Base-by-base conservation (phyloP, 2,329 filamentous ascomycete genomes). In the Colletotrichum spaethianum region DNA sequence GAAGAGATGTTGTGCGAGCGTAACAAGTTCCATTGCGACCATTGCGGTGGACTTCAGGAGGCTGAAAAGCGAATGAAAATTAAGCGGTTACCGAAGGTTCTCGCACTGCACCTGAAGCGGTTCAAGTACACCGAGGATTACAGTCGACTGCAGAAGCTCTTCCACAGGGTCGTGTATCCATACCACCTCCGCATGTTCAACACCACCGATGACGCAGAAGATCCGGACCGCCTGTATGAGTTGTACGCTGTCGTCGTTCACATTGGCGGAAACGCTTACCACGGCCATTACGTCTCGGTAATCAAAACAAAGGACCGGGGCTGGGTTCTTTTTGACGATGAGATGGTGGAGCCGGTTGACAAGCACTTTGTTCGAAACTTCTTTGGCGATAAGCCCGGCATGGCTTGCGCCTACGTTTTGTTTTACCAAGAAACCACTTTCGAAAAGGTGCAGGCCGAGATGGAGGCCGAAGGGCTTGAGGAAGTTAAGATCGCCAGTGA, bases 61-160 rank as follows among this genome's bases (percentile, higher is more conserved):
- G 96, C 96, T 0, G 96, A 99, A 82, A 99, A 98, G 86, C 91
- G 96, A 75, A 99, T 99, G 96, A 99, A 98, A 86, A 96, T 99
- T 77, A 98, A 99, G 85, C 91, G 94, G 64, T 84, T 98, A 79
- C 96, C 96, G 4, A 95, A 94, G 79, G 94, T 99, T 72, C 84
- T 99, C 74, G 95, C 96, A 5, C 85, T 99, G 70, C 96, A 99
- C 80, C 84, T 99, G 74, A 99, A 99, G 84, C 91, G 96, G 68
- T 99, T 99, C 87, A 98, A 98, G 84, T 99, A 98, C 80, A 98
- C 96, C 2, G 96, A 98, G 80, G 96, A 98, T 81, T 90, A 97
- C 79, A 96, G 95, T 75, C 91, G 95, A 66, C 85, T 99, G 74
- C 95, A 98, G 81, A 99, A 99, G 83, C 89, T 99, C 53, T 98